A percentile compares a stretch with the other conserved stretches of the same genome.
Conservation (phyloP, 305 asterid species). For the Lippia alba region DNA sequence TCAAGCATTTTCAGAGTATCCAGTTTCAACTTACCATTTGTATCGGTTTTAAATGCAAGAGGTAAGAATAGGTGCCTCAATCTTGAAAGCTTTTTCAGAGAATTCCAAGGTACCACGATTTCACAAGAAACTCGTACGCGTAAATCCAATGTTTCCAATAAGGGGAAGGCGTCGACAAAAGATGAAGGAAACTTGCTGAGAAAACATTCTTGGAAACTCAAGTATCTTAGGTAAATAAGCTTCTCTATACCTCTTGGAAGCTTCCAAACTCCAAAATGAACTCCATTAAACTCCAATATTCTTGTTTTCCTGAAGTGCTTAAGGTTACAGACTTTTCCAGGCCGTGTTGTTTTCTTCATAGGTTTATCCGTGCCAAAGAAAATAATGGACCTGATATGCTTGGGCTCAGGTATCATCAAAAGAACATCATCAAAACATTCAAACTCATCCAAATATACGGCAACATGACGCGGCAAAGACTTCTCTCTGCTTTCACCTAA, state of each 20-base stretch:
- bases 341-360: neutral
- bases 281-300: constrained; percentile 33
- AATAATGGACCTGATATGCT: constrained; percentile 14
- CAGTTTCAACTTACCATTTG: constrained; percentile 22
- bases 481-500: too few relatives aligned
- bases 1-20: constrained; percentile 8
- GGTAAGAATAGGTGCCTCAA: constrained; percentile 42
- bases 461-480: constrained; percentile 5
- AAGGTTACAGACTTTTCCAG: neutral
- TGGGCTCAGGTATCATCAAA: neutral
- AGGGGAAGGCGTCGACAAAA: constrained; percentile 9
- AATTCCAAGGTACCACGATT: constrained; percentile 28
- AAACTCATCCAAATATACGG: neutral
- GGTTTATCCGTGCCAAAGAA: neutral
- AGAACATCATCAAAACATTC: neutral
- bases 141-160: constrained; percentile 37
- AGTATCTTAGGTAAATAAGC: constrained; percentile 31
- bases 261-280: constrained; percentile 17
- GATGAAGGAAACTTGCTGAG: constrained; percentile 29
- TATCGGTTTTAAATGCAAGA: neutral
- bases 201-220: constrained; percentile 36
- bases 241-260: constrained; percentile 8
- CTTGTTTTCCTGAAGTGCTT: constrained; percentile 1
- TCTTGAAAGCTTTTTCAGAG: constrained; percentile 19
- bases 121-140: constrained; percentile 20